Base-by-base conservation (phyloP, 192 early-diverging fungal species). In the Linnemannia zychae region DNA sequence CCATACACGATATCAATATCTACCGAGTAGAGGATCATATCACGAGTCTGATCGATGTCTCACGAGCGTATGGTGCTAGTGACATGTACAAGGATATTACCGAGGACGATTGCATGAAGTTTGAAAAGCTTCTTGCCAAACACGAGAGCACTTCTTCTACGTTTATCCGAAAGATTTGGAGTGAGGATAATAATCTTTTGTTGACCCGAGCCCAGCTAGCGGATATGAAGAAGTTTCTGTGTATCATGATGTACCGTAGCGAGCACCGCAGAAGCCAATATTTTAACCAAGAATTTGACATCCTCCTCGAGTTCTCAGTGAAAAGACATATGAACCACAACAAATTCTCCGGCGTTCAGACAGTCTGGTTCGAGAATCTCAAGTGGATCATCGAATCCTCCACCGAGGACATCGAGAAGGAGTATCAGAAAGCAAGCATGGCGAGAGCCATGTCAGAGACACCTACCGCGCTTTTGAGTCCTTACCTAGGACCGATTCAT, bases 291-390 rank as follows among this genome's bases (percentile, higher is more conserved):
- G 65, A 17, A 34, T 85, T 79, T 75, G 77, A 85, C 47, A 0
- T 44, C 22, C 2, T n/a, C 7, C 75, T 68, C 13, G 37, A 46
- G 22, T 6, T 65, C 3, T 50, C 68, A 7, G n/a, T 79, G 22
- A 15, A 66, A 74, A 75, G 48, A 16, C 75, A 76, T 37, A 79
- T 78, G 77, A 52, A 44, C 18, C 28, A 75, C 24, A 66, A 79
- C 22, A 78, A 76, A 3, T 47, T 85, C 73, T 22, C 65, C 67
- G 49, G 34, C 24, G 36, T 65, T 38, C 82, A 47, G 36, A 53
- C 37, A 65, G 76, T 85, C 20, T 85, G 82, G 82, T 79, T 85
- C 72, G 49, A 84, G 48, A 84, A 84, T 28, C 76, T 84, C 76
- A 57, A 77, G 52, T 77, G 70, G 67, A 75, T 84, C 67, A 67